phyloP scores from a whole-genome alignment of 1,284 basidiomycete species.

The Testicularia cyperi region DNA sequence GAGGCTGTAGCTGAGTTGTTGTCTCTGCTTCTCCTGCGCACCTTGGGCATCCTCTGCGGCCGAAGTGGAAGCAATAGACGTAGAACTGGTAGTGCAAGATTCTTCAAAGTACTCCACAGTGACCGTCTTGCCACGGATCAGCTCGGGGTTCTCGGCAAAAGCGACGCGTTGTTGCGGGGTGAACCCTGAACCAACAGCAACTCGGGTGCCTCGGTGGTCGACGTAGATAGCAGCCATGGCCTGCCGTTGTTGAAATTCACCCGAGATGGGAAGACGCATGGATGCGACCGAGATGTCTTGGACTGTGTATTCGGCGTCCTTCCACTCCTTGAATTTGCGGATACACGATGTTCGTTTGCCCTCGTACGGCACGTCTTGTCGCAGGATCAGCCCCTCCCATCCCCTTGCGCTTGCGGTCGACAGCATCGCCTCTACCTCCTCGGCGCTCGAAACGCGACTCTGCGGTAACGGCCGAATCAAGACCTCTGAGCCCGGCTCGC shows the following conservation, averaged over 20 bases:
- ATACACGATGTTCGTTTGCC: constrained; percentile 38
- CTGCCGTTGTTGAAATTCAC: constrained; percentile 21
- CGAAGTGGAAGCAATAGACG: constrained; percentile 1
- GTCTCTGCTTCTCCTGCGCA: neutral
- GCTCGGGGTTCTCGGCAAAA: constrained; percentile 29
- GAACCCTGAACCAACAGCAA: constrained; percentile 45
- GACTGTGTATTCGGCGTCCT: constrained; percentile 46
- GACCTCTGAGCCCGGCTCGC: constrained; percentile 1
- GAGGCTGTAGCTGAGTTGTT: constrained; percentile 17
- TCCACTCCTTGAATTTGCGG: constrained; percentile 43
- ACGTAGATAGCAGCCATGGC: constrained; percentile 37
- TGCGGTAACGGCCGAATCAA: constrained; percentile 33
- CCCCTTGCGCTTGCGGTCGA: constrained; percentile 12
- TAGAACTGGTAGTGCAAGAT: constrained; percentile 1
- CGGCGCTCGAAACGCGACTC: constrained; percentile 2
- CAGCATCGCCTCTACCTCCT: constrained; percentile 11
- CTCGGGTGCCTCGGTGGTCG: constrained; percentile 26
- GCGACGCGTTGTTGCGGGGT: constrained; percentile 33
- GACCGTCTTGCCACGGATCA: constrained; percentile 36
- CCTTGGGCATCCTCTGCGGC: no score
- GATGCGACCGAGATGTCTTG: constrained; percentile 15
- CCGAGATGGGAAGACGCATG: constrained; percentile 43
- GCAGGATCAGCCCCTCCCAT: constrained; percentile 48
- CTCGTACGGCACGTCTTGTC: constrained; percentile 36
- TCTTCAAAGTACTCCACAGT: constrained; percentile 47